Evolutionary conservation across 495 filamentous ascomycete genomes (phyloP).

Genomic region (Xanthoparmelia taractica): DNA sequence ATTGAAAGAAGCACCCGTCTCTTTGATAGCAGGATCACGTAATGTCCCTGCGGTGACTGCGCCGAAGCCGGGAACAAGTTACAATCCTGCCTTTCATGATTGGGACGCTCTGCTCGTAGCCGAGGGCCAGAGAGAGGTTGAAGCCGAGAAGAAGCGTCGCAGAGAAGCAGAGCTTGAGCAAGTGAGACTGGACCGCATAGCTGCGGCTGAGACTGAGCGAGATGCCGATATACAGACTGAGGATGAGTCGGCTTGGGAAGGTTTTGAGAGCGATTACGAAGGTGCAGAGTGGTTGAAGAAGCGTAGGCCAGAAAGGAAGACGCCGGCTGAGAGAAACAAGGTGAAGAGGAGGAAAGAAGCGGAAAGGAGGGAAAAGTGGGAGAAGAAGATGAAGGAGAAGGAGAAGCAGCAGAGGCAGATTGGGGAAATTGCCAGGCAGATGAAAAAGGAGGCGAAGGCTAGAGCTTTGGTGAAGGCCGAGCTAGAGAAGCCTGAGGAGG

Average conservation of each 20-base stretch:
- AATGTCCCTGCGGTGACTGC: constrained; percentile 65
- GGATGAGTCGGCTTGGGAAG: constrained; percentile 85
- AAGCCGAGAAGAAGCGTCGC: constrained; percentile 69
- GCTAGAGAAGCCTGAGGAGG: constrained; percentile 43
- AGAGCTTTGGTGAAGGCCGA: constrained; percentile 34
- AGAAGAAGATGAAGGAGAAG: constrained; percentile 61
- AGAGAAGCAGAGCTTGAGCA: constrained; percentile 57
- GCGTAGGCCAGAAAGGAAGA: constrained; percentile 75
- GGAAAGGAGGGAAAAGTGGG: constrained; percentile 62
- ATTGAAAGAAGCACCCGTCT: constrained; percentile 65
- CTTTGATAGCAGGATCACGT: constrained; percentile 71
- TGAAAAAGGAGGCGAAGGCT: constrained; percentile 49
- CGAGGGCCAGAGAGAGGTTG: constrained; percentile 70
- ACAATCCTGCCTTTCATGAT: constrained; percentile 81
- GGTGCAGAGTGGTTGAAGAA: constrained; percentile 53
- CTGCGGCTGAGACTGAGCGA: constrained; percentile 52
- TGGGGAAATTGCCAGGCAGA: constrained; percentile 55
- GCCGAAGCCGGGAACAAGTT: constrained; percentile 75
- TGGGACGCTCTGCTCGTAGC: constrained; percentile 67
- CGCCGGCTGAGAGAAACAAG: constrained; percentile 76
- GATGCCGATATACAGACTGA: constrained; percentile 67
- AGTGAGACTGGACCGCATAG: constrained; percentile 42
- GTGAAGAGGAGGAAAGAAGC: constrained; percentile 79
- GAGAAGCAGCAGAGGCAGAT: constrained; percentile 58
- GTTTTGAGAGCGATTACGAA: constrained; percentile 64